Conservation (phyloP, 495 filamentous ascomycete genomes). For the Penicillium pulvis region DNA sequence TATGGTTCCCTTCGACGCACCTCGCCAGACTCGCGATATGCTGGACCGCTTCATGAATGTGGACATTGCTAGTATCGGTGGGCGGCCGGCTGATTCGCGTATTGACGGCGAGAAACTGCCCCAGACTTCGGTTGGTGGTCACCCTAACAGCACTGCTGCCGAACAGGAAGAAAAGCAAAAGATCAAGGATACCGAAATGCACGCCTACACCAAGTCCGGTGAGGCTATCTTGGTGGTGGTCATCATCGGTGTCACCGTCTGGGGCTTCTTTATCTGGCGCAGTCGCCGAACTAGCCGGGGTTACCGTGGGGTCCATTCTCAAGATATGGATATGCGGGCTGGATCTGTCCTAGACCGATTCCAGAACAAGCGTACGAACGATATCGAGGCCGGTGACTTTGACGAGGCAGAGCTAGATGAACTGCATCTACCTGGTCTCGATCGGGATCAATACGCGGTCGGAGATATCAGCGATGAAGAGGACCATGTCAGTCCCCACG, state of each 20-base stretch:
- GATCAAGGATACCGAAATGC: slow-evolving; percentile 84
- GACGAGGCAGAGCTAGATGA: slow-evolving; percentile 88
- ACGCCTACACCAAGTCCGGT: slow-evolving; percentile 88
- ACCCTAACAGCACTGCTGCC: slow-evolving; percentile 75
- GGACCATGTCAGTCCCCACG: slow-evolving; percentile 3
- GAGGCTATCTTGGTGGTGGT: slow-evolving; percentile 89
- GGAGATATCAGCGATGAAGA: slow-evolving; percentile 49
- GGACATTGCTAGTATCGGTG: slow-evolving; percentile 89
- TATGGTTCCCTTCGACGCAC: slow-evolving; percentile 96
- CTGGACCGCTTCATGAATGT: slow-evolving; percentile 94
- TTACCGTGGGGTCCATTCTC: slow-evolving; percentile 47
- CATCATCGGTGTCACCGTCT: slow-evolving; percentile 70
- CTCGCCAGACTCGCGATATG: slow-evolving; percentile 90
- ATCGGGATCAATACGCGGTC: slow-evolving; percentile 46
- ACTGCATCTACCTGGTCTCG: slow-evolving; percentile 52
- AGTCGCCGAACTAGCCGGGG: slow-evolving; percentile 59
- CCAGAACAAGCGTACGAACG: slow-evolving; percentile 54
- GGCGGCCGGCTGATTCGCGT: slow-evolving; percentile 75
- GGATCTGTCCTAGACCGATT: slow-evolving; percentile 39
- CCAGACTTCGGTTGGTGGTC: slow-evolving; percentile 84
- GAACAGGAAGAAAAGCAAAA: slow-evolving; percentile 73
- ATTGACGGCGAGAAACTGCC: slow-evolving; percentile 88
- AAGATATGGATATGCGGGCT: slow-evolving; percentile 31
- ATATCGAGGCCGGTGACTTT: slow-evolving; percentile 84
- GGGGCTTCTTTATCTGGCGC: slow-evolving; percentile 87